Conservation (phyloP, 2,329 filamentous ascomycete species). For the Calonectria crousiana region DNA sequence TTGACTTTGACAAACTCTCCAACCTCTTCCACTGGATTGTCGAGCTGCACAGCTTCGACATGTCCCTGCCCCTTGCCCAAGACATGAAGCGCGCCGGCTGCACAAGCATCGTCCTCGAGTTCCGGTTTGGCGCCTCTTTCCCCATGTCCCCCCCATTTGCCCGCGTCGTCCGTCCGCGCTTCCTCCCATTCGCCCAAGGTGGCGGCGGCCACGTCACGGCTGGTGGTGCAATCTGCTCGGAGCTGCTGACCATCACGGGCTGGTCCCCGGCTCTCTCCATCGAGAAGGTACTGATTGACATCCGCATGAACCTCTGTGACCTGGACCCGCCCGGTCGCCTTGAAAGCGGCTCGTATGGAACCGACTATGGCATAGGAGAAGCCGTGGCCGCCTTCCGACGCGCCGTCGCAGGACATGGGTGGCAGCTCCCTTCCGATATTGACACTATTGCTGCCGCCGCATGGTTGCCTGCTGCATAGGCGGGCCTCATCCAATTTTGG, state of each 20-base stretch:
- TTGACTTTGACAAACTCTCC: slow-evolving; percentile 73
- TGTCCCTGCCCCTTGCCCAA: slow-evolving; percentile 73
- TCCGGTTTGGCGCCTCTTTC: slow-evolving; percentile 82
- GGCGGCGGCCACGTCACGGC: slow-evolving; percentile 89
- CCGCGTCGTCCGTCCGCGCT: slow-evolving; percentile 83
- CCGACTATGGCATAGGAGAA: slow-evolving; percentile 76
- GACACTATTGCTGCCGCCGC: slow-evolving; percentile 46
- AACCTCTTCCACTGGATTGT: slow-evolving; percentile 95
- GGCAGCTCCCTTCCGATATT: slow-evolving; percentile 77
- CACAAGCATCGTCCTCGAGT: slow-evolving; percentile 81
- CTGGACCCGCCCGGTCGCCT: slow-evolving; percentile 82
- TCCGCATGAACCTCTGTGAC: slow-evolving; percentile 80
- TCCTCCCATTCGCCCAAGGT: slow-evolving; percentile 76
- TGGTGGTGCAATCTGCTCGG: slow-evolving; percentile 87
- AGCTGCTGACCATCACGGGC: slow-evolving; percentile 84
- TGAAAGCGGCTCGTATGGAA: slow-evolving; percentile 40
- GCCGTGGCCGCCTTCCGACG: slow-evolving; percentile 80
- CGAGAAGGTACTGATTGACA: slow-evolving; percentile 84
- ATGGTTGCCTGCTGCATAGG: background rate
- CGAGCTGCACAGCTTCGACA: slow-evolving; percentile 86
- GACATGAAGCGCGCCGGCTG: slow-evolving; percentile 77
- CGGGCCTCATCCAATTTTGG: background rate
- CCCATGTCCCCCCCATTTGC: slow-evolving; percentile 87
- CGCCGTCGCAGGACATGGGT: slow-evolving; percentile 76
- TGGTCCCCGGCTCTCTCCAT: slow-evolving; percentile 82